A percentile compares a stretch with the other conserved stretches of the same genome.
Evolutionary conservation across 306 rosid genomes (phyloP).

Genomic region (Prunus armeniaca): DNA sequence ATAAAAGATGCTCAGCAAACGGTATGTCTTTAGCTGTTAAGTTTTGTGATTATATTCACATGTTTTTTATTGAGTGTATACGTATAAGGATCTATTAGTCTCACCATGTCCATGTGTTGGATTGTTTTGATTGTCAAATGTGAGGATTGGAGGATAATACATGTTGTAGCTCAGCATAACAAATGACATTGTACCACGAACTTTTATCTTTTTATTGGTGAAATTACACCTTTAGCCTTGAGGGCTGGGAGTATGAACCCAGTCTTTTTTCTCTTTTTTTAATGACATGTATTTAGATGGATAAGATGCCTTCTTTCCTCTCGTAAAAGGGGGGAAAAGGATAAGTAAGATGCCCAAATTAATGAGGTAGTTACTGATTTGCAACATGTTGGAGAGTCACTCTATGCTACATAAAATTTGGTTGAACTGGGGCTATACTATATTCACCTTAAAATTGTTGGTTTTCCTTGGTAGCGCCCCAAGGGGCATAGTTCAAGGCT

Average conservation of each 20-base stretch:
- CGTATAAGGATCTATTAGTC: neutral
- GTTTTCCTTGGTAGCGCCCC: constrained; percentile 79
- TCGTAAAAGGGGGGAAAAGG: neutral
- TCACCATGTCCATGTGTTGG: neutral
- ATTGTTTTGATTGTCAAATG: neutral
- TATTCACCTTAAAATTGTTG: constrained; percentile 62
- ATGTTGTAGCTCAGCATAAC: neutral
- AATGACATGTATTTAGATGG: neutral
- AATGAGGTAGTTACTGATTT: neutral
- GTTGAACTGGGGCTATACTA: constrained; percentile 39
- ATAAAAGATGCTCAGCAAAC: constrained; percentile 97
- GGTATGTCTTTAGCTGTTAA: constrained; percentile 44
- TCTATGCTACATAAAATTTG: constrained; percentile 32
- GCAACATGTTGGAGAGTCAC: constrained; percentile 13
- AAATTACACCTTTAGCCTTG: neutral
- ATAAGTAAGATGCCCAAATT: neutral
- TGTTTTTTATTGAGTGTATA: neutral
- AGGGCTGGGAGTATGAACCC: neutral
- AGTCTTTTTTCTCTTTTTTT: neutral
- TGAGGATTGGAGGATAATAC: neutral
- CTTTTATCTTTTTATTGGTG: neutral
- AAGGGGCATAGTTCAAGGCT: constrained; percentile 67
- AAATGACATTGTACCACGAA: neutral
- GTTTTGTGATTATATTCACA: neutral
- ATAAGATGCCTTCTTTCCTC: neutral